phyloP scores from a whole-genome alignment of 257 asterid genomes.

The Salvia miltiorrhiza region DNA sequence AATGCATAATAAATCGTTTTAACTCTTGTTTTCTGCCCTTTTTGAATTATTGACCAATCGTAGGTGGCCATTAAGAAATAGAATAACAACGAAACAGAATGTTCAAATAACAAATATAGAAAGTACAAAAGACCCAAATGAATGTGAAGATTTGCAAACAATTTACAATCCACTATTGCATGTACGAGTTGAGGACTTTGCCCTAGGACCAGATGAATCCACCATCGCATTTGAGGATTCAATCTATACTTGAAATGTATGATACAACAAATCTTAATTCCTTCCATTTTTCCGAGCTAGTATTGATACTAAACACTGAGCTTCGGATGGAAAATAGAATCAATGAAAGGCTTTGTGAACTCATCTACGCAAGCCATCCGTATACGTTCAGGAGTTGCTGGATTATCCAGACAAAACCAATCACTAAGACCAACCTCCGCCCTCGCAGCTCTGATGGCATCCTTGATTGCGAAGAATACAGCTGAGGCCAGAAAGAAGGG shows the following conservation, averaged over 20 bases:
- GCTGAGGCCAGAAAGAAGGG: constrained; percentile 88
- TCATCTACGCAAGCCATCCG: constrained; percentile 92
- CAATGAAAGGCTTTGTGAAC: constrained; percentile 45
- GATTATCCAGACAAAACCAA: constrained; percentile 90
- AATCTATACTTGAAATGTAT: background rate
- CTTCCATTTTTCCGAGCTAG: background rate
- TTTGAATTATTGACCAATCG: too few relatives aligned
- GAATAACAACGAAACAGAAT: too few relatives aligned
- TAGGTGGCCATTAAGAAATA: too few relatives aligned
- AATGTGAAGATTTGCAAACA: too few relatives aligned
- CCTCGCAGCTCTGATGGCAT: constrained; percentile 79
- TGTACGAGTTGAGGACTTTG: background rate
- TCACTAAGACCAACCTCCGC: constrained; percentile 60
- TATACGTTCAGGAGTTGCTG: constrained; percentile 96
- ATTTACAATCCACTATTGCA: too few relatives aligned
- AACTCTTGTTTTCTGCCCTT: too few relatives aligned
- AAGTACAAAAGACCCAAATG: too few relatives aligned
- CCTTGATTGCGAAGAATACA: constrained; percentile 82
- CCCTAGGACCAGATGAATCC: background rate
- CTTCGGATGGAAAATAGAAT: constrained; percentile 55
- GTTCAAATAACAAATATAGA: too few relatives aligned
- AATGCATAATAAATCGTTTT: too few relatives aligned
- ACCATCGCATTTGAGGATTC: background rate
- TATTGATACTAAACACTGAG: constrained; percentile 48
- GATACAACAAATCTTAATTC: background rate